Base-by-base conservation (phyloP, 208 protist genomes). In the Acanthamoeba castellanii region DNA sequence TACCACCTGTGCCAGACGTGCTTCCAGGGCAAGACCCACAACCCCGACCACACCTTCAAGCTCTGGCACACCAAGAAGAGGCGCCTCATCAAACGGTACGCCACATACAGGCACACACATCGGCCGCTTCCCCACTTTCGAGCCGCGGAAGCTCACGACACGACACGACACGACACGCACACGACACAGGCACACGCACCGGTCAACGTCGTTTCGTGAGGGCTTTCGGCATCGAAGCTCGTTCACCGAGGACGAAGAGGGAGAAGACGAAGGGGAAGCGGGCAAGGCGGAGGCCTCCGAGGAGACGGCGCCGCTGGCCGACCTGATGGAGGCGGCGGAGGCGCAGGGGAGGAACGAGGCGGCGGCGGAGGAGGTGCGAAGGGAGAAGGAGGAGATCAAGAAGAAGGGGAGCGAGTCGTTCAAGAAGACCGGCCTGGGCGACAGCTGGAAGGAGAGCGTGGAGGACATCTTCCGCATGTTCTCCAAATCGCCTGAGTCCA, bases 401-500 rank as follows among this genome's bases (percentile, higher is more conserved):
- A 88, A 88, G 50, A 55, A 88, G 50, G 81, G 81, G 3, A 57
- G 50, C 81, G 81, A 88, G 50, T 66, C 50, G n/a, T 88, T 88
- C 81, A 13, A 88, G 50, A n/a, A 42, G 81, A 88, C 81, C 50
- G 81, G 81, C 27, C 81, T 88, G 81, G 81, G n/a, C 27, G 50
- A 88, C 30, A 88, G 81, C 81, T 88, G 81, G 81, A 88, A 88
- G 81, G 81, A 88, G 50, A 66, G 50, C 50, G 81, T 88, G 30
- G 81, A 88, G 52, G 81, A 88, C 81, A 45, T 88, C 81, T 88
- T 88, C 32, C 81, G 81, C 50, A 88, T 88, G 81, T 88, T 88
- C 81, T 88, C 81, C 27, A 88, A 88, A 13, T 88, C 81, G 81
- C 81, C 81, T 9, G 52, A 88, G n/a, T 55, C 81, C 47, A 61